Base-by-base conservation (phyloP, 371 early-diverging fungal genomes). In the Mortierella polycephala region DNA sequence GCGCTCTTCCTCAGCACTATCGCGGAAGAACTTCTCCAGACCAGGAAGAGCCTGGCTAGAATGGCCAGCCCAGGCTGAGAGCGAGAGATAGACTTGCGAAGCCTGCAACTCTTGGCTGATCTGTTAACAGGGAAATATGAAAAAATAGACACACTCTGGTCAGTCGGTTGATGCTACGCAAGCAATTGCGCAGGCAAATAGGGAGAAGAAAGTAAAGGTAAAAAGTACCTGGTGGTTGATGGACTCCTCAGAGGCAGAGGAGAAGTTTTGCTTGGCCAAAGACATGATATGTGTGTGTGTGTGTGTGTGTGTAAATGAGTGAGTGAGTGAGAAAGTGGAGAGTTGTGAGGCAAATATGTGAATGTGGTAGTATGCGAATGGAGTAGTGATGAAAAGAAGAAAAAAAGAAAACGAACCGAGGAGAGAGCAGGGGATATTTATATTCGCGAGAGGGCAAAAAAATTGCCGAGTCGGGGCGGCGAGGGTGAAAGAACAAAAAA, bases 41-140 rank as follows among this genome's bases (percentile, higher is more conserved):
- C 91, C 91, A 30, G 91, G 91, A 16, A 91, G 73, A 30, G 88
- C 89, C 21, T 88, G 85, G 62, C 83, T 85, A 45, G 84, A 83
- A 41, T 86, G 85, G 40, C 85, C 87, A 37, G 87, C 88, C 88
- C 88, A 91, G 6, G 89, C 84, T 46, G 90, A 82, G 83, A 91
- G 86, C 42, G 90, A 89, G 40, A 87, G 81, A 62, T 91, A 91
- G 20, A 86, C 88, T 61, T 89, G 88, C 53, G 89, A 86, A 42
- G 90, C 91, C 57, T 87, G 86, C 51, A 90, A 83, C 72, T 91
- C 91, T 65, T 87, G 89, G 72, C 89, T 90, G 59, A 91, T 87
- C 82, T 79, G 42, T 57, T 20, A 5, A 13, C n/a, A 45, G 12
- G 9, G 46, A 47, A 18, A 44, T 50, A n/a, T 11, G 39, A 55